phyloP scores from a whole-genome alignment of 2,329 filamentous ascomycete genomes.

The Pyricularia grisea region DNA sequence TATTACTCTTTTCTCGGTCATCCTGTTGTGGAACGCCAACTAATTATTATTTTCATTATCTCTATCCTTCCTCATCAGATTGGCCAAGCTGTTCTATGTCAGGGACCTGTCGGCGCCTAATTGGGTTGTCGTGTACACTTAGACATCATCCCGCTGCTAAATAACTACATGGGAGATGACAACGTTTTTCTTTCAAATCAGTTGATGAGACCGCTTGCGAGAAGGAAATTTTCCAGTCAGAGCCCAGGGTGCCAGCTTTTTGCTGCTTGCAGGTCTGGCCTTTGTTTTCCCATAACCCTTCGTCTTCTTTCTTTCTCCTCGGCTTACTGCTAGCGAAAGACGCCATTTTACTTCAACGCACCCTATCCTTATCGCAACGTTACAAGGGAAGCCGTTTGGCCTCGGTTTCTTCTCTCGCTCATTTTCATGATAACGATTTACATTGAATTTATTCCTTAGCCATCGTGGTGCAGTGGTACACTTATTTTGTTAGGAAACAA shows the following conservation, averaged over 20 bases:
- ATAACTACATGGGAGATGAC: background rate
- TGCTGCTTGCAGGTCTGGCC: too few relatives aligned
- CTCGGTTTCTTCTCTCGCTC: background rate
- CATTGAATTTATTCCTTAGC: background rate
- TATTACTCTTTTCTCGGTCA: background rate
- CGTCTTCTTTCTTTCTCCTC: background rate
- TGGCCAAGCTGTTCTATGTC: conserved; percentile 22
- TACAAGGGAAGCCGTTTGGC: background rate
- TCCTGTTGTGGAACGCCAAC: background rate
- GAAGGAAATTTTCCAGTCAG: too few relatives aligned
- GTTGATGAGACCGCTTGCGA: background rate
- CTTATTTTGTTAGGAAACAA: background rate
- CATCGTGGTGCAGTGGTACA: background rate
- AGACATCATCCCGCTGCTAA: background rate
- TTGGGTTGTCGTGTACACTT: background rate
- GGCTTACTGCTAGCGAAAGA: background rate
- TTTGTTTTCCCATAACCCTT: background rate
- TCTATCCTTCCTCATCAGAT: conserved; percentile 10
- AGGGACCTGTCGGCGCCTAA: conserved; percentile 17
- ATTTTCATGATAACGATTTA: background rate
- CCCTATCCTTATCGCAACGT: background rate
- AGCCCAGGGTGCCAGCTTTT: too few relatives aligned
- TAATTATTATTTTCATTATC: background rate
- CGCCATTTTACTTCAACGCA: background rate
- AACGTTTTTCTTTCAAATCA: background rate